These are phyloP conservation scores for Amauroascus niger DNA, from an alignment of 2,329 filamentous ascomycete genomes.

Conservation along the genomic window DNA sequence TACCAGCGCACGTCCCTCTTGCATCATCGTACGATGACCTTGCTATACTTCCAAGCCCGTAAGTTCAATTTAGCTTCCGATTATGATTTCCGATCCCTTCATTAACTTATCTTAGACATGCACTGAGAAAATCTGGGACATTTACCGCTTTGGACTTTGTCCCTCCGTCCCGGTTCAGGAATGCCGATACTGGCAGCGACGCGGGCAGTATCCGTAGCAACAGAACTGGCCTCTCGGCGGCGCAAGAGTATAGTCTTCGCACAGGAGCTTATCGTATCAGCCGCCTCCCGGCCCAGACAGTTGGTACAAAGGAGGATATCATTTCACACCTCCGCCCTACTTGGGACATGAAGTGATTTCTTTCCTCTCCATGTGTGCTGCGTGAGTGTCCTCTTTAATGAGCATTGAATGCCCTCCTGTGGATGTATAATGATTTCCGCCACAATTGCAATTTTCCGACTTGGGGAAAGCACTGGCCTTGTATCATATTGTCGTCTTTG, in stretches of 20 bases:
- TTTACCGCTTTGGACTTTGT: constrained; percentile 43
- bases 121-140: constrained; percentile 41
- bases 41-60: constrained; percentile 76
- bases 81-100: background rate
- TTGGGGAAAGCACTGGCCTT: background rate
- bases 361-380: background rate
- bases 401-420: constrained; percentile 6
- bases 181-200: constrained; percentile 35
- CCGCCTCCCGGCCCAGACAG: constrained; percentile 68
- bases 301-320: constrained; percentile 65
- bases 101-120: constrained; percentile 30
- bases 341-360: constrained; percentile 40
- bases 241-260: constrained; percentile 62
- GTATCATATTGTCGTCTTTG: background rate
- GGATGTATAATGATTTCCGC: constrained; percentile 1
- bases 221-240: constrained; percentile 64
- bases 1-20: constrained; percentile 67
- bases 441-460: constrained; percentile 3
- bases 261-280: constrained; percentile 78
- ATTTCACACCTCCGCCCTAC: constrained; percentile 47
- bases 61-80: constrained; percentile 41
- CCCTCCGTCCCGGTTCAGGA: constrained; percentile 40
- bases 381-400: constrained; percentile 6
- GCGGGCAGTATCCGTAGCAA: constrained; percentile 53
- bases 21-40: constrained; percentile 81